Conservation (phyloP, 2,329 filamentous ascomycete genomes). For the Scedosporium aurantiacum region DNA sequence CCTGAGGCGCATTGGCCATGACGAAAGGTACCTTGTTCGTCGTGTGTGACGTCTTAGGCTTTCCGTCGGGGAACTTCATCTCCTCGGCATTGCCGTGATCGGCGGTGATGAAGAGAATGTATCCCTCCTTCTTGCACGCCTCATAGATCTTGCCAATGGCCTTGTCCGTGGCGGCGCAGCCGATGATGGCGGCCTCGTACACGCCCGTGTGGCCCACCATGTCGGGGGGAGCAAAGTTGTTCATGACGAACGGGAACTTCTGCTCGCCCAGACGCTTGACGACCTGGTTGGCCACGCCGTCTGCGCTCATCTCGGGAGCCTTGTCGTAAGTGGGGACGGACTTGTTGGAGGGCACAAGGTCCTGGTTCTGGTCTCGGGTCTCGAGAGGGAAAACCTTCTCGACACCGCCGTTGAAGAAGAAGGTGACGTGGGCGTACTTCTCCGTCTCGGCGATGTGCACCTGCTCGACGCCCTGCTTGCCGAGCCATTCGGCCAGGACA, state of each 20-base stretch:
- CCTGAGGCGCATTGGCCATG: slow-evolving; percentile 91
- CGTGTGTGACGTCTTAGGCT: slow-evolving; percentile 96
- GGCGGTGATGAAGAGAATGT: slow-evolving; percentile 87
- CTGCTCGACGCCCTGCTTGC: slow-evolving; percentile 80
- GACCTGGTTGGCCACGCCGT: slow-evolving; percentile 79
- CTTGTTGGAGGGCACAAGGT: slow-evolving; percentile 79
- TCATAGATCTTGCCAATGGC: slow-evolving; percentile 90
- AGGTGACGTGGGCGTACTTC: slow-evolving; percentile 98
- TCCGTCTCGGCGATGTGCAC: slow-evolving; percentile 97
- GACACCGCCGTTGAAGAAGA: slow-evolving; percentile 99
- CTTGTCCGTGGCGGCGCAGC: slow-evolving; percentile 77
- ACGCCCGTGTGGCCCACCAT: slow-evolving; percentile 99
- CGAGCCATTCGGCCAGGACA: slow-evolving; percentile 93
- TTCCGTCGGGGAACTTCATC: slow-evolving; percentile 94
- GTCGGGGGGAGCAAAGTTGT: slow-evolving; percentile 98
- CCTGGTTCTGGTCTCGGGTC: slow-evolving; percentile 70
- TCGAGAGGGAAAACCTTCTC: slow-evolving; percentile 94
- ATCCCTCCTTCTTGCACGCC: slow-evolving; percentile 84
- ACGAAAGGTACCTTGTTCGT: slow-evolving; percentile 96
- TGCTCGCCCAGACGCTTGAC: slow-evolving; percentile 74
- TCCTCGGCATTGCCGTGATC: slow-evolving; percentile 99
- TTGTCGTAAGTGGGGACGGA: slow-evolving; percentile 86
- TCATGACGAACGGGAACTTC: slow-evolving; percentile 96
- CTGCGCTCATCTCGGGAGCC: slow-evolving; percentile 92
- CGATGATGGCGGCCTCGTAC: slow-evolving; percentile 86